Base-by-base conservation (phyloP, 2,329 filamentous ascomycete species). In the Neophaeococcomyces aloes region DNA sequence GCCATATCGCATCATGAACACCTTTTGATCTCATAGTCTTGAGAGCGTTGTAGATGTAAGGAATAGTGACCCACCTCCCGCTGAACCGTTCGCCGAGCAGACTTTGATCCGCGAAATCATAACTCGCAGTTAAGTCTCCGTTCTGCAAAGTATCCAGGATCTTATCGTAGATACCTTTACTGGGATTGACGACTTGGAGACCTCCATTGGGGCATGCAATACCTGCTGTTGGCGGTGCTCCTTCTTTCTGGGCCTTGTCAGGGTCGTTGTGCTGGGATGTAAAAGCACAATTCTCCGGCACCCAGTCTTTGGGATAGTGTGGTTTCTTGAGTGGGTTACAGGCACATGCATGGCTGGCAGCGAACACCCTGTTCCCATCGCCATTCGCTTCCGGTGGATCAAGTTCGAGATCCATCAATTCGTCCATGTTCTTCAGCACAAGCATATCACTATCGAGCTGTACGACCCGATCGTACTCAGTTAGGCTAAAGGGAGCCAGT, bases 361-460 rank as follows among this genome's bases (percentile, higher is more conserved):
- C 86, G 62, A 94, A 89, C 27, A 94, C 83, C 34, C 75, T 71
- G 34, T 71, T 59, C 17, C 81, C 77, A 14, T 65, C 66, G 8
- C 55, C 78, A 1, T 55, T 66, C 46, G 69, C 47, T 32, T 65
- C 66, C 0, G 75, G 67, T 15, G 66, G 58, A 61, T 89, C 84
- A 35, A 93, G 74, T 48, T 76, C 67, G 38, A 94, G 55, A n/a
- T 85, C 78, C 85, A 94, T 93, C 53, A 94, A 68, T 66, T 93
- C 86, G 61, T 94, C 87, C 84, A 94, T 94, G 64, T 93, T 93
- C 56, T 72, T 72, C 52, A 81, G 64, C 6, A 86, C 78, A 39
- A 94, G 66, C 86, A 94, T 94, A 66, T 94, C 87, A 57, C 81
- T 83, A 65, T 94, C 87, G 43, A 94, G 72, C 65, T 86, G 83